phyloP scores from a whole-genome alignment of 495 filamentous ascomycete species.

The Aspergillus hancockii region DNA sequence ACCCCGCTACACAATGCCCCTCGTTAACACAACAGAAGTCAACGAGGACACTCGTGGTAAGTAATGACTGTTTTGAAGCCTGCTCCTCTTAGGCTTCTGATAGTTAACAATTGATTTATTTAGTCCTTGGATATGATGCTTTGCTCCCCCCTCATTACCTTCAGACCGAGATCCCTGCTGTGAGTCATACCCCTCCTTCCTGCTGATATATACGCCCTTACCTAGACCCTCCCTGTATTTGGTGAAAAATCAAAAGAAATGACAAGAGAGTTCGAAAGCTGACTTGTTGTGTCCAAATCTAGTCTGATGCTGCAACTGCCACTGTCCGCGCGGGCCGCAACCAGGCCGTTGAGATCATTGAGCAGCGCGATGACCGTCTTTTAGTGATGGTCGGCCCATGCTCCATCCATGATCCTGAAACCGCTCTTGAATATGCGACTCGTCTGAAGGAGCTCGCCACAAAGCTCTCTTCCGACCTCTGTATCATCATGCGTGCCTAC shows the following conservation, averaged over 20 bases:
- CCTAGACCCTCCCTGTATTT: too few species aligned
- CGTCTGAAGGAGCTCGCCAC: constrained; percentile 72
- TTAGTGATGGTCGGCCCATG: constrained; percentile 94
- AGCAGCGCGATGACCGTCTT: constrained; percentile 77
- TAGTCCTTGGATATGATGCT: constrained; percentile 94
- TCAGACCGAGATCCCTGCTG: constrained; percentile 82
- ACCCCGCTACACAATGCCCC: constrained; percentile 43
- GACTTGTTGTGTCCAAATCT: not conserved
- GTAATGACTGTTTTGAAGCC: constrained; percentile 7
- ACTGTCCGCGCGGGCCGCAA: constrained; percentile 81
- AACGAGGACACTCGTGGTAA: constrained; percentile 58
- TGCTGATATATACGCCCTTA: not conserved
- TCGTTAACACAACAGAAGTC: constrained; percentile 47
- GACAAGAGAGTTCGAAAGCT: not conserved
- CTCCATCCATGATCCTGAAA: constrained; percentile 92
- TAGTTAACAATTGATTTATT: constrained; percentile 6
- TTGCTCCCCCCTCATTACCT: constrained; percentile 88
- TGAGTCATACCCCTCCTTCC: constrained; percentile 46
- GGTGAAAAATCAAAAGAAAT: not conserved
- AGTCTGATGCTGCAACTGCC: constrained; percentile 53
- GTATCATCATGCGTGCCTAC: constrained; percentile 97
- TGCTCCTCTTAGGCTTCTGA: constrained; percentile 3
- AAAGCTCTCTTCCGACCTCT: constrained; percentile 78
- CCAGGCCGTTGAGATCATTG: constrained; percentile 82
- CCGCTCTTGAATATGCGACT: constrained; percentile 82